Evolutionary conservation across 1,139 yeast species (phyloP).

Genomic region (Blastobotrys serpentis): DNA sequence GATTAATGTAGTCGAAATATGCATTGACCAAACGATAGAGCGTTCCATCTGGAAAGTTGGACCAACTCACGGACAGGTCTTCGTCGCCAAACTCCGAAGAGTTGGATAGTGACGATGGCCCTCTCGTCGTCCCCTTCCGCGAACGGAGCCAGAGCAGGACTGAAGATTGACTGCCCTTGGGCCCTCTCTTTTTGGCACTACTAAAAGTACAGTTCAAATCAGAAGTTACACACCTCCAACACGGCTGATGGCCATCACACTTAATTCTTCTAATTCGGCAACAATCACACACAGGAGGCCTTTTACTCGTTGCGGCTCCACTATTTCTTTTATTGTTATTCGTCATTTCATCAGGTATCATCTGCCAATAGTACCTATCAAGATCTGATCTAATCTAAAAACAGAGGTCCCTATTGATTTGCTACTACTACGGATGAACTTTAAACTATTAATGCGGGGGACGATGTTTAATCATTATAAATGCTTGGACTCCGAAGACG

Average conservation of each 20-base stretch:
- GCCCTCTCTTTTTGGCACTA: conserved; percentile 18
- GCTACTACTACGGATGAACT: too few relatives aligned
- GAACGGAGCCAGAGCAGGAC: conserved; percentile 16
- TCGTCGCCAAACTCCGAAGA: neutral
- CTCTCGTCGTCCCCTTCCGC: conserved; percentile 12
- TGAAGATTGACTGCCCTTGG: conserved; percentile 18
- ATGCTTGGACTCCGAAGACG: neutral
- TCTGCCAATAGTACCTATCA: too few relatives aligned
- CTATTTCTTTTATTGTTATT: too few relatives aligned
- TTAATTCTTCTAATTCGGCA: conserved; percentile 19
- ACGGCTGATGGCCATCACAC: conserved; percentile 20
- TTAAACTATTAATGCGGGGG: too few relatives aligned
- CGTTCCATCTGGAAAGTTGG: conserved; percentile 3
- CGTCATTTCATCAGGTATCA: neutral
- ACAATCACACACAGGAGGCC: conserved; percentile 19
- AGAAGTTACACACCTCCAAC: conserved; percentile 20
- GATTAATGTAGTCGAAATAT: conserved; percentile 22
- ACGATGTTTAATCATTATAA: too few relatives aligned
- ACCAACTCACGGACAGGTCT: conserved; percentile 3
- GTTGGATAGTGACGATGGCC: neutral
- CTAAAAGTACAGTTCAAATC: conserved; percentile 19
- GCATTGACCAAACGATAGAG: conserved; percentile 16
- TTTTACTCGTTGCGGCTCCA: too few relatives aligned
- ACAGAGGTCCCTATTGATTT: too few relatives aligned
- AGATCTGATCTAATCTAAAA: too few relatives aligned